Evolutionary conservation across 768 basidiomycete genomes (phyloP).

Genomic region (Amyloporia xantha): DNA sequence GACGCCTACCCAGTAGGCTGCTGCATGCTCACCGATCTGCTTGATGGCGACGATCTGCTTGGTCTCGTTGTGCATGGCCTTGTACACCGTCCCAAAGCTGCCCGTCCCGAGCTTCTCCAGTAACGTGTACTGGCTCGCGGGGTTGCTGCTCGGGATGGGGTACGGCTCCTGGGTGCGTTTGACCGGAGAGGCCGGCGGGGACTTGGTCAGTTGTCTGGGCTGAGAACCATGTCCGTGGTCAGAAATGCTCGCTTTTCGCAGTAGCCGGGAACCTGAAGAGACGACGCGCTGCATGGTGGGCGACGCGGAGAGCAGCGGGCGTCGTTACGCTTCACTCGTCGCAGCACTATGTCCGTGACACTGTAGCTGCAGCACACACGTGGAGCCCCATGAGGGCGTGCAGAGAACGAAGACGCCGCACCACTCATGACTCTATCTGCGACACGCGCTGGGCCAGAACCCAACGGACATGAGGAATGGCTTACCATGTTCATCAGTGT

Average conservation of each 20-base stretch:
- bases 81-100: constrained; percentile 95
- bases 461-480: constrained; percentile 4
- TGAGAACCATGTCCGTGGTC: constrained; percentile 17
- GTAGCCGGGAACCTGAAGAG: constrained; percentile 38
- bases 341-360: not conserved
- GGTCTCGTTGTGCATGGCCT: constrained; percentile 91
- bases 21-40: constrained; percentile 72
- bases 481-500: constrained; percentile 2
- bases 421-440: constrained; percentile 4
- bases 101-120: constrained; percentile 97
- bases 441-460: constrained; percentile 4
- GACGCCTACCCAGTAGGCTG: not conserved
- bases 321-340: not conserved
- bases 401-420: not conserved
- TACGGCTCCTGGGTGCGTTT: constrained; percentile 49
- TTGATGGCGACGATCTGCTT: constrained; percentile 96
- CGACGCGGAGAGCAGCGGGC: constrained; percentile 10
- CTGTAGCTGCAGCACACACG: not conserved
- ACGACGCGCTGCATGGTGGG: constrained; percentile 30
- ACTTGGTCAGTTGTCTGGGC: constrained; percentile 25
- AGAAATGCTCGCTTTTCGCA: constrained; percentile 32
- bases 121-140: constrained; percentile 85
- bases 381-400: constrained; percentile 2
- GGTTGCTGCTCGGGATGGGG: constrained; percentile 71
- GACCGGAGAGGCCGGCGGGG: constrained; percentile 43